A percentile compares a stretch with the other conserved stretches of the same genome.
phyloP scores from a whole-genome alignment of 2,329 filamentous ascomycete species.

The Mariannaea elegans region DNA sequence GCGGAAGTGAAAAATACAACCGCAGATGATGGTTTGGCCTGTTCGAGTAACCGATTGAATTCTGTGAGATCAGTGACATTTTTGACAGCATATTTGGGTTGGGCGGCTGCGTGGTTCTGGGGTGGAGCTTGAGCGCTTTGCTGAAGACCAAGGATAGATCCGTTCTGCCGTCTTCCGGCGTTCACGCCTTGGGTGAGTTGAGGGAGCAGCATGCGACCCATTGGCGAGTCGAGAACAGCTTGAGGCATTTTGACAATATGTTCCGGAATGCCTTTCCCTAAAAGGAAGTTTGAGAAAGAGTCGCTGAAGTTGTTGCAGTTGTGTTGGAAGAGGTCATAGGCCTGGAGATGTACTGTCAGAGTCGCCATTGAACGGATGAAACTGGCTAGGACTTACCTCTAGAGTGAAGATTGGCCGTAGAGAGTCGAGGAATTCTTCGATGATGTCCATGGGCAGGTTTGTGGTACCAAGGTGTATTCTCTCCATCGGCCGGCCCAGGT shows the following conservation, averaged over 20 bases:
- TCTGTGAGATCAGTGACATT: constrained; percentile 60
- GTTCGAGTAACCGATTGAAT: constrained; percentile 51
- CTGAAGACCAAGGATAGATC: constrained; percentile 63
- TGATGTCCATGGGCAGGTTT: constrained; percentile 79
- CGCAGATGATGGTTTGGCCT: constrained; percentile 74
- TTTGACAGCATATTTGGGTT: constrained; percentile 59
- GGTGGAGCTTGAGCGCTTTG: constrained; percentile 44
- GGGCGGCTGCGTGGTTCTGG: constrained; percentile 29
- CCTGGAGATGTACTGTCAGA: constrained; percentile 53
- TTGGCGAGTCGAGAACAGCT: constrained; percentile 84
- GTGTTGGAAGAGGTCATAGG: constrained; percentile 88
- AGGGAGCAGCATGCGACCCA: constrained; percentile 87
- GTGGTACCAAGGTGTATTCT: constrained; percentile 79
- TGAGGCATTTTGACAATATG: constrained; percentile 88
- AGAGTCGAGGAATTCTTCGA: constrained; percentile 88
- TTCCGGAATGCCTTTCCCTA: constrained; percentile 87
- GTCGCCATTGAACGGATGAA: too few relatives aligned
- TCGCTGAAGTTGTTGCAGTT: constrained; percentile 99
- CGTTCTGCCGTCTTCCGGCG: constrained; percentile 55
- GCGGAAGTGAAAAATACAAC: constrained; percentile 93
- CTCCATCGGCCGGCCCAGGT: constrained; percentile 86
- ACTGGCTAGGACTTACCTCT: constrained; percentile 59
- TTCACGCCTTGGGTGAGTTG: constrained; percentile 66
- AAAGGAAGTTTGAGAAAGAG: constrained; percentile 86
- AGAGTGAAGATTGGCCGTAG: constrained; percentile 83